phyloP scores from a whole-genome alignment of 352 stramenopile genomes.

The Thalassiosira oceanica region DNA sequence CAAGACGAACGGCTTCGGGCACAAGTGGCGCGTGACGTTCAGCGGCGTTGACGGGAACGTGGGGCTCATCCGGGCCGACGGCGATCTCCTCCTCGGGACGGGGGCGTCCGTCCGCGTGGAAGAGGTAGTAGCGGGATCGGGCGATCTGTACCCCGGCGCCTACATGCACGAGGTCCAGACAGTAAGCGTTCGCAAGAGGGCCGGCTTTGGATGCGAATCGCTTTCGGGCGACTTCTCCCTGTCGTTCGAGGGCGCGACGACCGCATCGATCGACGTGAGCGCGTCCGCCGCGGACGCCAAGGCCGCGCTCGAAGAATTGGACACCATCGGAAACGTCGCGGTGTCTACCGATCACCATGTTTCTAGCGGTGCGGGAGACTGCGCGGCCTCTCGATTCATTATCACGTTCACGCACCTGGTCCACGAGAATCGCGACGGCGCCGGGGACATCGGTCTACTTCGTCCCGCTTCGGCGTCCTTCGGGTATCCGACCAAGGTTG shows the following conservation, averaged over 20 bases:
- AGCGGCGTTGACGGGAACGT: slow-evolving; percentile 86
- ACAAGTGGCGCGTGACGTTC: slow-evolving; percentile 91
- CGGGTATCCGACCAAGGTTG: slow-evolving; percentile 68
- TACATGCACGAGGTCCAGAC: slow-evolving; percentile 94
- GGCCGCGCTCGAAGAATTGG: slow-evolving; percentile 75
- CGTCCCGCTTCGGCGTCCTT: slow-evolving; percentile 62
- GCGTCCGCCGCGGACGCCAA: slow-evolving; percentile 88
- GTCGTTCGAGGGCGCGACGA: slow-evolving; percentile 87
- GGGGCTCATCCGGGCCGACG: slow-evolving; percentile 85
- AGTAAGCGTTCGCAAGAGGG: slow-evolving; percentile 80
- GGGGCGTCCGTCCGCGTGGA: slow-evolving; percentile 84
- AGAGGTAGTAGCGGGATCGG: slow-evolving; percentile 83
- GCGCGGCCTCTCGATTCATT: slow-evolving; percentile 80
- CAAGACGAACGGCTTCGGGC: slow-evolving; percentile 83
- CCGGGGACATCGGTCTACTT: slow-evolving; percentile 83
- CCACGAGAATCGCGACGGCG: slow-evolving; percentile 89
- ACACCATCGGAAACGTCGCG: slow-evolving; percentile 80
- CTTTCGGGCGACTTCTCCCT: slow-evolving; percentile 87
- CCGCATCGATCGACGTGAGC: slow-evolving; percentile 78
- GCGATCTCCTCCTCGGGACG: slow-evolving; percentile 84
- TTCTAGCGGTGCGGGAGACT: slow-evolving; percentile 33
- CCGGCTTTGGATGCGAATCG: slow-evolving; percentile 44
- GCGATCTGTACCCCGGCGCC: slow-evolving; percentile 87
- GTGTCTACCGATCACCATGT: slow-evolving; percentile 59
- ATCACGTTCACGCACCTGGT: slow-evolving; percentile 91